Evolutionary conservation across 164 flowering plant genomes (phyloP).

Genomic region (Warburgia ugandensis): DNA sequence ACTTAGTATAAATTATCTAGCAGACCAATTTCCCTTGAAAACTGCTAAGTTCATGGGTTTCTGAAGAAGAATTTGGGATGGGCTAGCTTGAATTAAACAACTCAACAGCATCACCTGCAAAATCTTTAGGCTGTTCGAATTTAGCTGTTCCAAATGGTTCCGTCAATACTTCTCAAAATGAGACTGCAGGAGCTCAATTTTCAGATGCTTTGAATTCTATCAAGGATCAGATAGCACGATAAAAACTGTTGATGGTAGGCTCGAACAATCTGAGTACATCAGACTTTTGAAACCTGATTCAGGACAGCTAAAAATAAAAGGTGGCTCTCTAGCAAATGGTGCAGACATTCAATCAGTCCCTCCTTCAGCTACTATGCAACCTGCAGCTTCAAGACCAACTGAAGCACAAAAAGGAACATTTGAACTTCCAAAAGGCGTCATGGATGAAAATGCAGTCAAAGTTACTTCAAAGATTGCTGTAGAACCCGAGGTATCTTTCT

Average conservation of each 20-base stretch:
- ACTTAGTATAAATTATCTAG: neutral
- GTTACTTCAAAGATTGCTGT: slow-evolving; percentile 29
- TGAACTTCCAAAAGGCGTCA: slow-evolving; percentile 34
- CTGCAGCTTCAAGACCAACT: slow-evolving; percentile 28
- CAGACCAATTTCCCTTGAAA: neutral
- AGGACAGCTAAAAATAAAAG: slow-evolving; percentile 42
- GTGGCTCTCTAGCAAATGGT: slow-evolving; percentile 36
- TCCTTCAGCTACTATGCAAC: slow-evolving; percentile 22
- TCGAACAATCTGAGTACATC: slow-evolving; percentile 43
- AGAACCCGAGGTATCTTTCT: slow-evolving; percentile 65
- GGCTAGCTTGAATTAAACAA: slow-evolving; percentile 81
- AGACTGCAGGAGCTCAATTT: slow-evolving; percentile 27
- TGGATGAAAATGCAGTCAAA: slow-evolving; percentile 53
- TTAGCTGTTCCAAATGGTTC: slow-evolving; percentile 39
- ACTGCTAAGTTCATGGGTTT: slow-evolving; percentile 85
- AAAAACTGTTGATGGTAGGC: slow-evolving; percentile 52
- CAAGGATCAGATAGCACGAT: slow-evolving; percentile 43
- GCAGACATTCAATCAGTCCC: slow-evolving; percentile 35
- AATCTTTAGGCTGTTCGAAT: slow-evolving; percentile 32
- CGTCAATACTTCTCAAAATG: slow-evolving; percentile 37
- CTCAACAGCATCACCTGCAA: slow-evolving; percentile 56
- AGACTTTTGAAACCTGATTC: slow-evolving; percentile 39
- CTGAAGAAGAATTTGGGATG: slow-evolving; percentile 98
- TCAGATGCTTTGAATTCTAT: slow-evolving; percentile 37
- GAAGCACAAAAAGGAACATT: slow-evolving; percentile 51